phyloP scores from a whole-genome alignment of 2,329 filamentous ascomycete genomes.

The Juglanconis juglandina region DNA sequence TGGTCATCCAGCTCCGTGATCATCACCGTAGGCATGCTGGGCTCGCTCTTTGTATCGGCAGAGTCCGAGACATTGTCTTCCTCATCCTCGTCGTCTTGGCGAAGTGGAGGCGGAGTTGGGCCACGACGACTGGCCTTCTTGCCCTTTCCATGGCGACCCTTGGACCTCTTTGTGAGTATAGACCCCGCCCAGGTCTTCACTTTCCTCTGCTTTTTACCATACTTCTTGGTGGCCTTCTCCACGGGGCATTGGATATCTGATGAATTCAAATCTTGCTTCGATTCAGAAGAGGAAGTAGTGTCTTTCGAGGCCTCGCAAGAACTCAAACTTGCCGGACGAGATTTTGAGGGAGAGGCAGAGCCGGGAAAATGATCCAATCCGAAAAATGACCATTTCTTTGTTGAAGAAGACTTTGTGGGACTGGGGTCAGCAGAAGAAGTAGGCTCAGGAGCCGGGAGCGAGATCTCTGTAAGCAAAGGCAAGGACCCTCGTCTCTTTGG shows the following conservation, averaged over 20 bases:
- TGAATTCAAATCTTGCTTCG: slow-evolving; percentile 17
- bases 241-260: slow-evolving; percentile 20
- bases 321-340: slow-evolving; percentile 44
- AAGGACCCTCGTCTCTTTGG: slow-evolving; percentile 58
- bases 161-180: slow-evolving; percentile 62
- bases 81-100: slow-evolving; percentile 28
- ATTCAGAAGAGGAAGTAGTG: background rate
- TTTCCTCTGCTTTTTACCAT: slow-evolving; percentile 56
- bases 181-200: slow-evolving; percentile 71
- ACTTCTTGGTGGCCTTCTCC: slow-evolving; percentile 27
- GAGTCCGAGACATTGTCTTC: slow-evolving; percentile 27
- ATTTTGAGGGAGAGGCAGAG: slow-evolving; percentile 43
- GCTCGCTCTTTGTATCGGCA: slow-evolving; percentile 26
- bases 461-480: slow-evolving; percentile 46
- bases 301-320: slow-evolving; percentile 40
- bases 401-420: slow-evolving; percentile 45
- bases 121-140: slow-evolving; percentile 41
- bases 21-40: slow-evolving; percentile 36
- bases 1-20: slow-evolving; percentile 37
- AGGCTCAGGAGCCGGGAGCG: slow-evolving; percentile 32
- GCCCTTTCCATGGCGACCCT: slow-evolving; percentile 42
- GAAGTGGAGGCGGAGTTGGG: slow-evolving; percentile 43
- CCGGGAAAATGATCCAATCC: slow-evolving; percentile 53
- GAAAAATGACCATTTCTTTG: slow-evolving; percentile 62
- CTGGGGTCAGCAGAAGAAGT: slow-evolving; percentile 38